Evolutionary conservation across 257 asterid species (phyloP), one percentile per base, ranked within the genome.

Genomic region (Knoxia roxburghii): DNA sequence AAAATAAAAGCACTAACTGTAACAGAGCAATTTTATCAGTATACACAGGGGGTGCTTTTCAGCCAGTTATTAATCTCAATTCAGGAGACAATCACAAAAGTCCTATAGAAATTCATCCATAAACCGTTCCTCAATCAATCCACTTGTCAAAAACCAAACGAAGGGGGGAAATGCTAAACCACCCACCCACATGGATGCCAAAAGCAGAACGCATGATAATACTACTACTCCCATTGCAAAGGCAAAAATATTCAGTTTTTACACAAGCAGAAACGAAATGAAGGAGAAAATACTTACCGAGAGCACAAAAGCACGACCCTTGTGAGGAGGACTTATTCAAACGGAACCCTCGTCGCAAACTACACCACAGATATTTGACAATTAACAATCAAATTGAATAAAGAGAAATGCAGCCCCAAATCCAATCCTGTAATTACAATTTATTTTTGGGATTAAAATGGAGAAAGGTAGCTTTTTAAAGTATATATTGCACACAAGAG

Each of bases 341-440:
- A 68, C 23, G 61, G 60, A 65, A 57, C 72, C 76, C 76, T 65
- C 65, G 37, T 72, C 37, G 32, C 59, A 56, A 61, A 72, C 68
- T 58, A 64, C n/a, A n/a, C n/a, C n/a, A n/a, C n/a, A n/a, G n/a
- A n/a, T n/a, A n/a, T n/a, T n/a, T n/a, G n/a, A n/a, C n/a, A n/a
- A n/a, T 18, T 64, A 45, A 14, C 1, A 20, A 26, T 45, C 30
- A 64, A n/a, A 10, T n/a, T 64, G 13, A 39, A 30, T 46, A 46
- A 27, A 46, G 43, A 30, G 45, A 57, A 46, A 64, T 17, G 45
- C 68, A 30, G 2, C 57, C 30, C 62, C 2, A 27, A 55, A 55
- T 54, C 37, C 61, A 54, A 27, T n/a, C 61, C 61, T 29, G 62
- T 23, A 56, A 29, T 29, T 20, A 15, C 20, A 7, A 21, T 26